Evolutionary conservation across 805 yeast species (phyloP).

Genomic region (Cyberlindnera veronae): DNA sequence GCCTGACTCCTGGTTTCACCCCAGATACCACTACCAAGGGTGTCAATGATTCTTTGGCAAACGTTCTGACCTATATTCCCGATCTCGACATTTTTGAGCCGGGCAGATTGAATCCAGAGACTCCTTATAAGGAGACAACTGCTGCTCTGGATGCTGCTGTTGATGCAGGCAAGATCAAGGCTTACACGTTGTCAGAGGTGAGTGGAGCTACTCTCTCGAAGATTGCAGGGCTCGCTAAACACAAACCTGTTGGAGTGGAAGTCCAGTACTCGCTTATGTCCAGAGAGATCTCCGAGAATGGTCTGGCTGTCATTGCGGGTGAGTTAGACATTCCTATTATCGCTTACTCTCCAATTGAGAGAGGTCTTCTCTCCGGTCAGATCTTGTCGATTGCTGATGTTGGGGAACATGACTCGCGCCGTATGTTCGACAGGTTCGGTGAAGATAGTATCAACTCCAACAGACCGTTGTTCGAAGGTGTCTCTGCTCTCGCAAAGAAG

Average conservation of each 20-base stretch:
- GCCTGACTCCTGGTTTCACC: conserved; percentile 31
- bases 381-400: conserved; percentile 44
- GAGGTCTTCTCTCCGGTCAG: conserved; percentile 72
- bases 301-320: conserved; percentile 56
- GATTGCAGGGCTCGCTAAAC: conserved; percentile 47
- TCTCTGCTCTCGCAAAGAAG: conserved; percentile 45
- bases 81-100: conserved; percentile 60
- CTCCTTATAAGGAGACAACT: conserved; percentile 58
- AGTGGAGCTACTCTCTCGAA: conserved; percentile 55
- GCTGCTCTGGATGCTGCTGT: conserved; percentile 53
- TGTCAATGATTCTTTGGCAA: conserved; percentile 47
- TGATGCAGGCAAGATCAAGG: conserved; percentile 62
- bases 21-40: conserved; percentile 52
- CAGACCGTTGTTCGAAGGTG: conserved; percentile 47
- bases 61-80: conserved; percentile 37
- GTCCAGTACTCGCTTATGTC: conserved; percentile 72
- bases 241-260: conserved; percentile 67
- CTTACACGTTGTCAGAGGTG: conserved; percentile 73
- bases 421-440: conserved; percentile 50
- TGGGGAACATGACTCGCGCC: conserved; percentile 55
- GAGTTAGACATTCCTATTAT: conserved; percentile 61
- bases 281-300: conserved; percentile 61
- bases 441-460: conserved; percentile 57
- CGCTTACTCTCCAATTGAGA: conserved; percentile 81
- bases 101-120: conserved; percentile 62